Conservation (phyloP, 2,329 filamentous ascomycete species). For the Juglanconis oblonga region DNA sequence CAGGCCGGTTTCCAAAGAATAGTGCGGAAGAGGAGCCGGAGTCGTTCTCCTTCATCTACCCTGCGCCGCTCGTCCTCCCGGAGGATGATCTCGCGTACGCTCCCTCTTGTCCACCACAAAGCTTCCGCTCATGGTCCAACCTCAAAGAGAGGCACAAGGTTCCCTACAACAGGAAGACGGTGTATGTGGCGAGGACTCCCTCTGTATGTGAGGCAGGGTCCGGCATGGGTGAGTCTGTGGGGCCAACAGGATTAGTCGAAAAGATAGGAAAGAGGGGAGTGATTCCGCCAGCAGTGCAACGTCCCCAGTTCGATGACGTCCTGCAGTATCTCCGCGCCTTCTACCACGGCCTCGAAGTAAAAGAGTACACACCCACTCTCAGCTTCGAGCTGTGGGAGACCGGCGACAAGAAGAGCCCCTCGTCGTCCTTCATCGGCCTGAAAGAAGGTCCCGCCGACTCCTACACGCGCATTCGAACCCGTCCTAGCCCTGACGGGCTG, state of each 20-base stretch:
- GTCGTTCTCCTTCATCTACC: conserved; percentile 41
- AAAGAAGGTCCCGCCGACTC: conserved; percentile 25
- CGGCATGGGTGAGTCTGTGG: conserved; percentile 42
- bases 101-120: conserved; percentile 49
- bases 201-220: conserved; percentile 31
- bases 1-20: conserved; percentile 24
- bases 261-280: conserved; percentile 35
- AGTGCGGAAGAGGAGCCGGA: conserved; percentile 16
- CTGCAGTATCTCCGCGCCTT: conserved; percentile 39
- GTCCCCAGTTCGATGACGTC: conserved; percentile 29
- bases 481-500: conserved; percentile 42
- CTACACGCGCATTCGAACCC: conserved; percentile 48
- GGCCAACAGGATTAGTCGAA: conserved; percentile 33
- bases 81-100: conserved; percentile 56
- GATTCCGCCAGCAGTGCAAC: conserved; percentile 37
- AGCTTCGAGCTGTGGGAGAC: conserved; percentile 48
- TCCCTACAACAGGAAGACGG: conserved; percentile 39
- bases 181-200: conserved; percentile 54
- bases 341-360: conserved; percentile 54
- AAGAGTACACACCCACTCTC: conserved; percentile 36
- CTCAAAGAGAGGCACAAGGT: conserved; percentile 46
- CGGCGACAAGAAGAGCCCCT: conserved; percentile 16
- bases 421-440: conserved; percentile 44
- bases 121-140: conserved; percentile 47
- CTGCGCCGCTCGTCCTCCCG: conserved; percentile 57